Base-by-base conservation (phyloP, 768 basidiomycete genomes). In the Boletus pseudo-olivaceus region DNA sequence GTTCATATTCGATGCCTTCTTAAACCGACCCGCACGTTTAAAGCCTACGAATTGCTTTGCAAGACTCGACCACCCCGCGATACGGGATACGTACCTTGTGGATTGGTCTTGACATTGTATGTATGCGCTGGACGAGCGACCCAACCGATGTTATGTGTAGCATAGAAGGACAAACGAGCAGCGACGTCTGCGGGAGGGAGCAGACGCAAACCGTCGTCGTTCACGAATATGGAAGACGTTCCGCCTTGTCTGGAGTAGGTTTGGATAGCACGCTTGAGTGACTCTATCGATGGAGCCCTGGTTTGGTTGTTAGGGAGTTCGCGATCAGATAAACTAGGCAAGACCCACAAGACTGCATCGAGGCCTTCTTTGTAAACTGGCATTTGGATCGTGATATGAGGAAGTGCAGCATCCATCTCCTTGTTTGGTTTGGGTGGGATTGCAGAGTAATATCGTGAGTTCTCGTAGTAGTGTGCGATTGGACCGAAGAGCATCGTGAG, bases 1-100 rank as follows among this genome's bases (percentile, higher is more conserved):
- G 67, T 95, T 96, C 87, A 95, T 85, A 71, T 96, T 96, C 15
- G 84, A 86, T 1, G 92, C 92, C 72, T 96, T 96, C 77, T 96
- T 96, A 79, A 96, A 96, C 20, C 92, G 80, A 32, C 93, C 93
- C 5, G 87, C 68, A 37, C 75, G 71, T 23, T 59, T 73, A n/a
- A 63, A 69, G 4, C 65, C 68, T 71, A 32, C 8, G 17, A 39
- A 43, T 8, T 12, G n/a, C 12, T 11, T 44, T 34, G 43, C 3
- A 15, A 45, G 23, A 27, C 6, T 29, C 23, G 65, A 76, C 75
- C 75, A 78, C 68, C 74, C 74, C 17, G 73, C 7, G 29, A 19
- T 4, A 8, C 6, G 5, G 34, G 12, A 27, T 5, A 48, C 51
- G 17, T 75, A 60, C 84, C 83, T 46, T 78, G 75, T 45, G 82